Percentiles rank a stretch among this genome's conserved stretches.
Evolutionary conservation across 164 flowering plant species (phyloP).

Genomic region (Taxillus chinensis): DNA sequence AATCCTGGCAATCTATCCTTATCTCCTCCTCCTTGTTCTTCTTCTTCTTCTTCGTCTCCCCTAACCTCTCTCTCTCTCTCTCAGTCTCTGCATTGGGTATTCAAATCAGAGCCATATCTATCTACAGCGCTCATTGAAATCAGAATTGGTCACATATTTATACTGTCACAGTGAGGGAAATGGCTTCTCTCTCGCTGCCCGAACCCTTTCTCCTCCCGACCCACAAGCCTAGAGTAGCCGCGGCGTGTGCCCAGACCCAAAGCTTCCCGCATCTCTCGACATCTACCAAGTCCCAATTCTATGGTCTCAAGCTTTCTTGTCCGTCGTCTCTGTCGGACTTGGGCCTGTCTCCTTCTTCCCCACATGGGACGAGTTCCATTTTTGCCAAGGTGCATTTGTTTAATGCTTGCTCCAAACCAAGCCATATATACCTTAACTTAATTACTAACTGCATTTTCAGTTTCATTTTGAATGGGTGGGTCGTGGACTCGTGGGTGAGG

Average conservation of each 20-base stretch:
- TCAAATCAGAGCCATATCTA: not conserved
- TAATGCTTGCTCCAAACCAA: no score
- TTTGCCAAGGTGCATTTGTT: constrained; percentile 49
- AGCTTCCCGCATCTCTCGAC: constrained; percentile 24
- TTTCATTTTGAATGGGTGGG: not conserved
- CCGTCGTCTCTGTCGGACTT: constrained; percentile 17
- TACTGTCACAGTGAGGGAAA: constrained; percentile 21
- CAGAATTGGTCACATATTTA: constrained; percentile 47
- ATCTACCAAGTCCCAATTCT: constrained; percentile 57
- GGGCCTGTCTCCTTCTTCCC: constrained; percentile 24
- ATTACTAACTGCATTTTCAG: constrained; percentile 5
- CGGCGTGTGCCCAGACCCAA: constrained; percentile 13
- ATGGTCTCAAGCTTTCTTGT: constrained; percentile 45
- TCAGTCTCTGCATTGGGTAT: not conserved
- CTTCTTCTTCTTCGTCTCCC: not conserved
- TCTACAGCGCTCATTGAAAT: not conserved
- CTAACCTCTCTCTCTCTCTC: not conserved
- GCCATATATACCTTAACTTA: no score
- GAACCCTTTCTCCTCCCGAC: constrained; percentile 28
- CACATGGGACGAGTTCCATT: constrained; percentile 24
- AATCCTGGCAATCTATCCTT: constrained; percentile 7
- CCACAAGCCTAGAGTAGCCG: constrained; percentile 17
- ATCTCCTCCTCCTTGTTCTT: not conserved
- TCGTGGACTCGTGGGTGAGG: not conserved
- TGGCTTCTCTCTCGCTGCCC: not conserved